Conservation (phyloP, 1,139 yeast genomes). For the Pichia sp. region DNA sequence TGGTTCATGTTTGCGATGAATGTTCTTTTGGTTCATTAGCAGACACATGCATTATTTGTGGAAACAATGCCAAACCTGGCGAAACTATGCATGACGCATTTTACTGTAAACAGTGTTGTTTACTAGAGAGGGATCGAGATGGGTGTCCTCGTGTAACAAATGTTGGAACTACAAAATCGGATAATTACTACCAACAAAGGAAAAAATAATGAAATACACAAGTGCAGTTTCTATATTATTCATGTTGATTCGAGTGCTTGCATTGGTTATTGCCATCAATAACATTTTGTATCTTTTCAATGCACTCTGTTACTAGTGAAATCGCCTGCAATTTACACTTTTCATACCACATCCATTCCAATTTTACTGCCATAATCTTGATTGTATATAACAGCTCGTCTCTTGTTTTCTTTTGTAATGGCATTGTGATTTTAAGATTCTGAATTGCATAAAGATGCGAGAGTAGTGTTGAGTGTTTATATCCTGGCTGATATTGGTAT, state of each 20-base stretch:
- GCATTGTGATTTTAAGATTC: slow-evolving; percentile 37
- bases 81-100: slow-evolving; percentile 38
- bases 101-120: slow-evolving; percentile 83
- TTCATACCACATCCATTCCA: slow-evolving; percentile 52
- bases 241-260: not conserved
- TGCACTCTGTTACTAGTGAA: slow-evolving; percentile 2
- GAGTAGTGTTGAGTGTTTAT: too few relatives aligned
- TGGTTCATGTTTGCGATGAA: slow-evolving; percentile 74
- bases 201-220: too few relatives aligned
- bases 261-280: slow-evolving; percentile 13
- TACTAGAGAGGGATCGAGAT: slow-evolving; percentile 73
- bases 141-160: slow-evolving; percentile 88
- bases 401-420: slow-evolving; percentile 43
- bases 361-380: slow-evolving; percentile 39
- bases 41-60: slow-evolving; percentile 70
- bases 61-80: slow-evolving; percentile 44
- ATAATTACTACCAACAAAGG: slow-evolving; percentile 55
- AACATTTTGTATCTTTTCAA: not conserved
- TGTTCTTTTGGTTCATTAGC: slow-evolving; percentile 69
- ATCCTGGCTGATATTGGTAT: too few relatives aligned
- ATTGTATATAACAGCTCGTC: slow-evolving; percentile 40
- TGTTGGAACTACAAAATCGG: slow-evolving; percentile 68
- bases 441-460: slow-evolving; percentile 32
- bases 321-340: slow-evolving; percentile 20
- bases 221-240: too few relatives aligned